Evolutionary conservation across 768 basidiomycete genomes (phyloP).

Genomic region (Phanerodontia chrysosporium): DNA sequence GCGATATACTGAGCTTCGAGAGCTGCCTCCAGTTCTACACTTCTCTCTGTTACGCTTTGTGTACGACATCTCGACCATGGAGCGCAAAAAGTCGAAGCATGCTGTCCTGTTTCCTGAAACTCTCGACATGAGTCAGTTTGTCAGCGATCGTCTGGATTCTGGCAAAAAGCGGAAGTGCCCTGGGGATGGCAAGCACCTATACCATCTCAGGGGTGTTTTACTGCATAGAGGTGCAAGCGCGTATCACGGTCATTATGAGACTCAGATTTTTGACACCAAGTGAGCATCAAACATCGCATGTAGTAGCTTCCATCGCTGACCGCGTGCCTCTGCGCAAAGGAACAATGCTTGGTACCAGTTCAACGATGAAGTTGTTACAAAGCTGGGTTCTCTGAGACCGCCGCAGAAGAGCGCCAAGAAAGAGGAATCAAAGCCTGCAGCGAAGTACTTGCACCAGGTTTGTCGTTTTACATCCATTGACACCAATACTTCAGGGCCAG

Average conservation of each 20-base stretch:
- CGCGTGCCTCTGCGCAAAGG: conserved; percentile 31
- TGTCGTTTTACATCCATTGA: not conserved
- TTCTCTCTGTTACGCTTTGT: conserved; percentile 93
- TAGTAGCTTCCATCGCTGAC: not conserved
- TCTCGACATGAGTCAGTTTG: conserved; percentile 69
- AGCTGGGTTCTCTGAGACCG: conserved; percentile 51
- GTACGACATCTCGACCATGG: conserved; percentile 72
- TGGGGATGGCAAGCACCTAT: conserved; percentile 31
- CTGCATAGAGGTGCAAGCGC: conserved; percentile 91
- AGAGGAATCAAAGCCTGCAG: conserved; percentile 19
- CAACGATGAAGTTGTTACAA: conserved; percentile 83
- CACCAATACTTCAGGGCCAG: not conserved
- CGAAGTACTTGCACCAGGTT: not conserved
- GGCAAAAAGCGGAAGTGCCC: conserved; percentile 9
- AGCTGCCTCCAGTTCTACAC: conserved; percentile 84
- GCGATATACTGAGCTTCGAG: conserved; percentile 64
- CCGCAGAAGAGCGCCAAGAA: conserved; percentile 31
- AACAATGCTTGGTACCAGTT: conserved; percentile 82
- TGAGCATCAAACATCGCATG: conserved; percentile 30
- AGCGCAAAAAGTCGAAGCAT: conserved; percentile 86
- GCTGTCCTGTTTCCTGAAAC: conserved; percentile 69
- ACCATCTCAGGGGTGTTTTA: conserved; percentile 81
- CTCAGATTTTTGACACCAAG: conserved; percentile 73
- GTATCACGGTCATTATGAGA: conserved; percentile 87
- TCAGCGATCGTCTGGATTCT: conserved; percentile 29